phyloP scores from a whole-genome alignment of 768 basidiomycete genomes.

The Russula emetica region DNA sequence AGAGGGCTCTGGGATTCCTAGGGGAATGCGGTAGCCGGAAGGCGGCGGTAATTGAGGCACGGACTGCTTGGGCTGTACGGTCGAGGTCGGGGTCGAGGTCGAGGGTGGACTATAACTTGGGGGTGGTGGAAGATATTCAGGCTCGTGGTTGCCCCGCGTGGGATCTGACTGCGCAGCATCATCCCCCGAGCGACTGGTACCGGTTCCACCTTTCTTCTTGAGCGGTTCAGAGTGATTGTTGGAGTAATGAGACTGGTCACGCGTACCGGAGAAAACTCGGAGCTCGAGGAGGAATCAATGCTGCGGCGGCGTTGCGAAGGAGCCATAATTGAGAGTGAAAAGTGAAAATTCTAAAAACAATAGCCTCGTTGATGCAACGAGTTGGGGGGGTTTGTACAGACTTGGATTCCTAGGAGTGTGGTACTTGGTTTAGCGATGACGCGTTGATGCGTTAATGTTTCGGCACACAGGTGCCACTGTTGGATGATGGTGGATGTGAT shows the following conservation, averaged over 20 bases:
- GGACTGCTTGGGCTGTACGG: background rate
- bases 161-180: no score
- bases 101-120: constrained; percentile 20
- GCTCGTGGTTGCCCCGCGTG: constrained; percentile 5
- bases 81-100: background rate
- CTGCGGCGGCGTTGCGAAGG: constrained; percentile 24
- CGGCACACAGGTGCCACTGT: no score
- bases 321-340: constrained; percentile 5
- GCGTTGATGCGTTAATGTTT: background rate
- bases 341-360: no score
- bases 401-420: constrained; percentile 15
- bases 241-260: no score
- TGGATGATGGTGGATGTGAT: background rate
- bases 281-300: constrained; percentile 23
- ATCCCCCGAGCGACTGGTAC: background rate
- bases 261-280: background rate
- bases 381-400: constrained; percentile 1
- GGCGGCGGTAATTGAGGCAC: constrained; percentile 43
- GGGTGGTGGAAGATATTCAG: background rate
- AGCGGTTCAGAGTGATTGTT: no score
- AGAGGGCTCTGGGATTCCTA: constrained; percentile 36
- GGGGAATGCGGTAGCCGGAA: constrained; percentile 63
- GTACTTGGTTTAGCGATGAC: constrained; percentile 6
- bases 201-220: background rate
- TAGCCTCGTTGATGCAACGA: constrained; percentile 14